Evolutionary conservation across 768 basidiomycete genomes (phyloP), one percentile per base, ranked within the genome.

Genomic region (Imleria badia): DNA sequence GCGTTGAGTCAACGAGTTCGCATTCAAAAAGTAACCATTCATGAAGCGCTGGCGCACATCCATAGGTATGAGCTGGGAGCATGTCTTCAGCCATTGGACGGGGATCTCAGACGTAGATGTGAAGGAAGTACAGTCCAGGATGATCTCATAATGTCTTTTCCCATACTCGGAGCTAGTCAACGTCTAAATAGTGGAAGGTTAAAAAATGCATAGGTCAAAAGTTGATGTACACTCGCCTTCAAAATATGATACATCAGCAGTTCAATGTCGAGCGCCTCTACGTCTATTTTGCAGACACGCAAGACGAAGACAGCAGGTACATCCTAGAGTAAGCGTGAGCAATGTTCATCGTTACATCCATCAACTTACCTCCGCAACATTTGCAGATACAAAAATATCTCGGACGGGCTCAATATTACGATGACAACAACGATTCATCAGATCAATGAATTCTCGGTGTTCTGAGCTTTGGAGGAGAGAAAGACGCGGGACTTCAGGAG

Each of bases 51-150:
- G 66, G 39, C 86, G 80, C 51, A 91, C 79, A 55, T 93, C 89
- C 23, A 69, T 66, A 7, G 92, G 90, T 50, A 89, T 81, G 19
- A 90, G 73, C 65, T 92, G 89, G 13, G 84, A 80, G 55, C 87
- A 86, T 50, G 83, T 87, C 68, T 87, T 90, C 43, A 93, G 66
- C 87, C 88, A 91, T 57, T 89, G 86, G 10, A 89, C 73, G 0
- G 93, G 92, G 9, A 93, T 75, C 69, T 93, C 89, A 0, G 90
- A 89, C 11, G 80, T 78, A 3, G 86, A 77, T 4, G 83, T 78
- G 66, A 94, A 93, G 10, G 79, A 80, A 34, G 91, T 93, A 71
- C 87, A 92, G 61, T 95, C 92, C 31, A 94, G 65, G 58, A 95
- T 81, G 45, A 95, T 73, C 44, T 92, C 88, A 64, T 86, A 90